Evolutionary conservation across 2,329 filamentous ascomycete genomes (phyloP).

Genomic region (Fusarium sp.): DNA sequence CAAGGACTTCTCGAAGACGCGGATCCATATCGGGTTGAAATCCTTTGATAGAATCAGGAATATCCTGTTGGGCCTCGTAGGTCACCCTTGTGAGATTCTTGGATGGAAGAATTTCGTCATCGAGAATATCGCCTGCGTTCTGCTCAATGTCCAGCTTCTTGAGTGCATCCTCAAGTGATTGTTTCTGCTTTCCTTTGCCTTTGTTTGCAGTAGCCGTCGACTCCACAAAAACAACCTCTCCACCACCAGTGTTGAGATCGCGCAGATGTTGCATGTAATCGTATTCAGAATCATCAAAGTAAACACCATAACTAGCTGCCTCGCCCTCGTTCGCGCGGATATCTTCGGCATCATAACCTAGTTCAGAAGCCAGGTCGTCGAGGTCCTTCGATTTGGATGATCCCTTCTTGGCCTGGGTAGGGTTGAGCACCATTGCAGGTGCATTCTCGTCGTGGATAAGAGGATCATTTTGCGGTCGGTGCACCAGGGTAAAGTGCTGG

Average conservation of each 20-base stretch:
- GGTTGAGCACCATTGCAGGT: conserved; percentile 90
- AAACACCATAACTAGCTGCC: conserved; percentile 92
- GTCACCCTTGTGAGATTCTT: conserved; percentile 80
- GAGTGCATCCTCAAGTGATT: conserved; percentile 85
- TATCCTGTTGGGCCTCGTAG: conserved; percentile 92
- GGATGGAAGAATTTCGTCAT: conserved; percentile 79
- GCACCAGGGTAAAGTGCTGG: conserved; percentile 92
- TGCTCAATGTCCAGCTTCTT: conserved; percentile 68
- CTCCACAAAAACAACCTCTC: conserved; percentile 86
- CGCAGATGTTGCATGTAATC: conserved; percentile 99
- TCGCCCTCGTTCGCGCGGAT: conserved; percentile 94
- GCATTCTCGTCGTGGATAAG: conserved; percentile 92
- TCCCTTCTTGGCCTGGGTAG: conserved; percentile 57
- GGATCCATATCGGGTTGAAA: conserved; percentile 99
- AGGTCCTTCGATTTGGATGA: conserved; percentile 70
- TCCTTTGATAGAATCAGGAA: conserved; percentile 90
- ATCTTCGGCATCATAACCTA: conserved; percentile 71
- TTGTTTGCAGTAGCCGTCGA: conserved; percentile 71
- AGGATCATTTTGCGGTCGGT: conserved; percentile 96
- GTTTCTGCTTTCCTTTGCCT: conserved; percentile 78
- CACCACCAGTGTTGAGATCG: conserved; percentile 79
- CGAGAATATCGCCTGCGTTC: conserved; percentile 68
- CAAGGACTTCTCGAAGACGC: conserved; percentile 86
- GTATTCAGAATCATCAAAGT: conserved; percentile 93
- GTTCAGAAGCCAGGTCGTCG: conserved; percentile 79